These are phyloP conservation scores for Aspergillus alliaceus DNA, from an alignment of 2,329 filamentous ascomycete genomes.

Conservation along the genomic window DNA sequence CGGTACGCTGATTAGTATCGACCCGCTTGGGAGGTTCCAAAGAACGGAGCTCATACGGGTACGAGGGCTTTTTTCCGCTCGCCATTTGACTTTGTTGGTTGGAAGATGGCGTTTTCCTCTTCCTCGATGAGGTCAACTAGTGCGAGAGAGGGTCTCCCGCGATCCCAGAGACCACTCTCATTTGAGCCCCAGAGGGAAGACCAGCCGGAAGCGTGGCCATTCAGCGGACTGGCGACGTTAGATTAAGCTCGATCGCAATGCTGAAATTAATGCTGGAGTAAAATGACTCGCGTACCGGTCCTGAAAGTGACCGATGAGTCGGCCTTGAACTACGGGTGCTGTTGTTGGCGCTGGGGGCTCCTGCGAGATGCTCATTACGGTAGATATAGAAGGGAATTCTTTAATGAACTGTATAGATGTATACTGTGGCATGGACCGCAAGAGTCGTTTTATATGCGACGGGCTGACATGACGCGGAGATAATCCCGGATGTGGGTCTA, in stretches of 20 bases:
- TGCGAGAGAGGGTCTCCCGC: slow-evolving; percentile 30
- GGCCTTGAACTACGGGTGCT: neutral
- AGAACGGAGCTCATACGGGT: slow-evolving; percentile 18
- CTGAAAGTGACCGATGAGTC: neutral
- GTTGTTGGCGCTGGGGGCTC: neutral
- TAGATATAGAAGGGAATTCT: neutral
- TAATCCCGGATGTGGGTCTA: neutral
- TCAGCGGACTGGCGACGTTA: neutral
- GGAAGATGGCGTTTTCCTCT: slow-evolving; percentile 13
- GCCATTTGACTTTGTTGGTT: slow-evolving; percentile 17
- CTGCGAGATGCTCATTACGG: neutral
- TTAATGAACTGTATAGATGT: too few species aligned
- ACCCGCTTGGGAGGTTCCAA: neutral
- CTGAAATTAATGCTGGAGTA: too few species aligned
- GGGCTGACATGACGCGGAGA: neutral
- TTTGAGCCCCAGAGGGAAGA: slow-evolving; percentile 25
- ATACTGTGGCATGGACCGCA: too few species aligned
- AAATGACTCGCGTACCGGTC: neutral
- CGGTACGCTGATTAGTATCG: neutral
- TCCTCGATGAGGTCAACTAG: slow-evolving; percentile 30
- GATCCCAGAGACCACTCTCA: slow-evolving; percentile 31
- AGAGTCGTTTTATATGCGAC: too few species aligned
- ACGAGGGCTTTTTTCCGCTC: slow-evolving; percentile 28
- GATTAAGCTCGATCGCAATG: too few species aligned
- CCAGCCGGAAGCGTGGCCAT: slow-evolving; percentile 6